Base-by-base conservation (phyloP, 2,329 filamentous ascomycete species). In the Teratosphaeria nubilosa region DNA sequence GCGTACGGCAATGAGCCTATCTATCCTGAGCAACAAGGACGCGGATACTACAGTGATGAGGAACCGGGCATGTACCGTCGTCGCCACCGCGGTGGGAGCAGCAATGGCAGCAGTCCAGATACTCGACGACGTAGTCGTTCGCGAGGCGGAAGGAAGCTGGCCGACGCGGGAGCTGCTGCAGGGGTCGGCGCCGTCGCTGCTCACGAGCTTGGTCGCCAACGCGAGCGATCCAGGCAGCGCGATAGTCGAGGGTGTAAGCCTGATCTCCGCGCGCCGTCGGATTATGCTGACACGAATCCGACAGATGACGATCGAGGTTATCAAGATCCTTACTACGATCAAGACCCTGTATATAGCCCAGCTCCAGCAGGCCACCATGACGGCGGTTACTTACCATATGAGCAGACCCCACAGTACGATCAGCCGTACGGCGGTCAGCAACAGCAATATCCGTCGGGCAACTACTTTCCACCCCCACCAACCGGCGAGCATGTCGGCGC, bases 1-100 rank as follows among this genome's bases (percentile, higher is more conserved):
- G 83, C 85, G 69, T 86, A 86, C 70, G 84, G 83, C 63, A 77
- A 80, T 68, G 80, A 82, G 67, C 83, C 83, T 7, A 81, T 86
- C 57, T 78, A 82, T 64, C 79, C 80, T 65, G 81, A 81, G 60
- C 75, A 74, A 73, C 77, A 60, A 10, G 25, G 31, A 16, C 69
- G 68, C 56, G 70, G 68, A 34, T 68, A 70, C 60, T 68, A 70
- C 62, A 69, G 65, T 60, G 73, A 75, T 54, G 72, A 73, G 55
- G 73, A 74, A 63, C 74, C 74, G 31, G 74, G 72, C 51, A 70
- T 71, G 53, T 71, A 74, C 58, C 70, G 74, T 53, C 70, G 78
- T 67, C 60, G 74, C 67, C 68, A 77, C 73, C 66, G 77, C 67
- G 63, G 75, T 64, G 72, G 73, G 13, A 77, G 76, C 16, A 65